phyloP scores from a whole-genome alignment of 2,329 filamentous ascomycete genomes.

The Epichloe scottii region DNA sequence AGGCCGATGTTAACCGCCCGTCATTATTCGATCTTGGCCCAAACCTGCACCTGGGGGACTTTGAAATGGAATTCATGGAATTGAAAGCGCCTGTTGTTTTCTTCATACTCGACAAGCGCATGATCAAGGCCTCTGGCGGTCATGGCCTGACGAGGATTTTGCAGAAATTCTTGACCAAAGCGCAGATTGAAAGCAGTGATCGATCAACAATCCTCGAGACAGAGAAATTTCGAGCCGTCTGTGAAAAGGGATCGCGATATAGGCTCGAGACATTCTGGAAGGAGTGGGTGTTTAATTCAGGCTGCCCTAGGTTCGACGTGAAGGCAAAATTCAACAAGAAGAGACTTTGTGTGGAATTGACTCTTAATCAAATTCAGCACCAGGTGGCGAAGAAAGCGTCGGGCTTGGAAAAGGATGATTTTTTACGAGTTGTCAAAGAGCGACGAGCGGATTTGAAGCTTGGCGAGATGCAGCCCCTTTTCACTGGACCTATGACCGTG shows the following conservation, averaged over 20 bases:
- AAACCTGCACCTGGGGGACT: conserved; percentile 64
- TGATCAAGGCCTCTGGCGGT: conserved; percentile 71
- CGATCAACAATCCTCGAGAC: conserved; percentile 62
- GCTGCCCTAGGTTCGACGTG: conserved; percentile 78
- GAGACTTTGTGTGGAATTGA: conserved; percentile 85
- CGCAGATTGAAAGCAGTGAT: conserved; percentile 50
- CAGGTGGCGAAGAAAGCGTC: conserved; percentile 25
- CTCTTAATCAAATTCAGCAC: conserved; percentile 63
- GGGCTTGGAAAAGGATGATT: conserved; percentile 56
- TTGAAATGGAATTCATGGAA: conserved; percentile 81
- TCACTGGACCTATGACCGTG: conserved; percentile 95
- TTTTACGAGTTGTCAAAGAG: conserved; percentile 78
- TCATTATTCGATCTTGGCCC: conserved; percentile 72
- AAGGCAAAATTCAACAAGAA: conserved; percentile 96
- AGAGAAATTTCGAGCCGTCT: conserved; percentile 66
- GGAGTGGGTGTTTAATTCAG: conserved; percentile 82
- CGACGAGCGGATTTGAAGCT: conserved; percentile 55
- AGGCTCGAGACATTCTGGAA: conserved; percentile 84
- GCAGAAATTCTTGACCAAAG: conserved; percentile 72
- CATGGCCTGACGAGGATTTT: conserved; percentile 79
- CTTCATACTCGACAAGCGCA: conserved; percentile 82
- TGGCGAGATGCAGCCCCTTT: conserved; percentile 61
- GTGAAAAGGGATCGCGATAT: conserved; percentile 79
- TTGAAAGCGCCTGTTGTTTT: conserved; percentile 85
- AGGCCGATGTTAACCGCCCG: conserved; percentile 69